phyloP scores from a whole-genome alignment of 1,284 basidiomycete species.

The Singerocomus inundabilis region DNA sequence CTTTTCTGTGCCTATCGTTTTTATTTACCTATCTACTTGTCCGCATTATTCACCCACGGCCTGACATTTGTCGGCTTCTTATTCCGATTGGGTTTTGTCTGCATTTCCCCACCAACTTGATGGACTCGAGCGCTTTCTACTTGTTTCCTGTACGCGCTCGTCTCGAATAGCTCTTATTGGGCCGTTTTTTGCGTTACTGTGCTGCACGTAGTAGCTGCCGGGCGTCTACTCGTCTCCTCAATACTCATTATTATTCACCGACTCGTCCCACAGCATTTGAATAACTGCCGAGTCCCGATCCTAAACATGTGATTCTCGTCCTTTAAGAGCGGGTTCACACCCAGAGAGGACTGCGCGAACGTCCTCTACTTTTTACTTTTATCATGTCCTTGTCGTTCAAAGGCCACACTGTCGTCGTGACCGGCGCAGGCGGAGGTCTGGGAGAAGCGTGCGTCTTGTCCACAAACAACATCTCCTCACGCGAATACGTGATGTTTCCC shows the following conservation, averaged over 20 bases:
- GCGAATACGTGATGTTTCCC: neutral
- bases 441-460: conserved; percentile 74
- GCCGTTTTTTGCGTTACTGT: conserved; percentile 34
- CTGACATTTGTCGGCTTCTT: conserved; percentile 27
- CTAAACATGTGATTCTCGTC: conserved; percentile 24
- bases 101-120: conserved; percentile 15
- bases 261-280: neutral
- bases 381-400: conserved; percentile 71
- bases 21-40: conserved; percentile 34
- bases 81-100: conserved; percentile 21
- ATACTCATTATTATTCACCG: conserved; percentile 27
- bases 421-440: conserved; percentile 94
- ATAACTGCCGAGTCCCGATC: neutral
- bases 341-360: neutral
- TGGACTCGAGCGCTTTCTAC: conserved; percentile 33
- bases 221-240: conserved; percentile 33
- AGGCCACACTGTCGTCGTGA: conserved; percentile 91
- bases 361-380: too few species aligned
- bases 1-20: conserved; percentile 20
- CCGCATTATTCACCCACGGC: conserved; percentile 31
- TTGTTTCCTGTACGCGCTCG: conserved; percentile 33
- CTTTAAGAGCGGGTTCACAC: neutral
- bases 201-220: conserved; percentile 36
- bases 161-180: conserved; percentile 25
- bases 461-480: too few species aligned